Evolutionary conservation across 2,329 filamentous ascomycete genomes (phyloP).

Genomic region (Xylariaceae sp.): DNA sequence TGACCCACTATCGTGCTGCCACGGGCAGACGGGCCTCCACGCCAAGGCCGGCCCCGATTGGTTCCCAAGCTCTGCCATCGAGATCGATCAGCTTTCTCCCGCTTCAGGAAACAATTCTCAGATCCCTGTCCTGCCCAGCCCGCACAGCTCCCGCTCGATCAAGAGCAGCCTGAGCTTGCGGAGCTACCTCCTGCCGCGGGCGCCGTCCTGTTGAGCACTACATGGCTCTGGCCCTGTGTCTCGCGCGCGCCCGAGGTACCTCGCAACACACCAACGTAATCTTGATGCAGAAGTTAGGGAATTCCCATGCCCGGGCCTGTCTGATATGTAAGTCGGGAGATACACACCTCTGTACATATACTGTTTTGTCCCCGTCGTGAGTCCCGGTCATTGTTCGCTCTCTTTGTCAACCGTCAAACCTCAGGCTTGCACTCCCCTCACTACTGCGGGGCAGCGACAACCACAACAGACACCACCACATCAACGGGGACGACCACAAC

Average conservation of each 20-base stretch:
- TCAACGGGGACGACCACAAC: too few species aligned
- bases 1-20: neutral
- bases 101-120: conserved; percentile 17
- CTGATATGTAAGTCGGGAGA: too few species aligned
- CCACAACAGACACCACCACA: too few species aligned
- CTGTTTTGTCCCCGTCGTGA: too few species aligned
- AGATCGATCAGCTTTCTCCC: conserved; percentile 22
- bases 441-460: too few species aligned
- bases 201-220: neutral
- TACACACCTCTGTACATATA: too few species aligned
- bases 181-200: neutral
- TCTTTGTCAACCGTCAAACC: too few species aligned
- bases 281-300: too few species aligned
- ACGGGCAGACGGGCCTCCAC: neutral
- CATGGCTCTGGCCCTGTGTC: neutral
- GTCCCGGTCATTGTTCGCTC: too few species aligned
- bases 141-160: conserved; percentile 2
- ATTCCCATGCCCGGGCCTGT: too few species aligned
- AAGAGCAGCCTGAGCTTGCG: neutral
- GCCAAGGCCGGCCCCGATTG: neutral
- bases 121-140: conserved; percentile 12
- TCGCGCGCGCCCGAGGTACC: neutral
- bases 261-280: too few species aligned
- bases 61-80: neutral
- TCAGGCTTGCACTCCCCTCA: too few species aligned